Evolutionary conservation across 179 eudicot species (phyloP).

Genomic region (Corrigiola litoralis): DNA sequence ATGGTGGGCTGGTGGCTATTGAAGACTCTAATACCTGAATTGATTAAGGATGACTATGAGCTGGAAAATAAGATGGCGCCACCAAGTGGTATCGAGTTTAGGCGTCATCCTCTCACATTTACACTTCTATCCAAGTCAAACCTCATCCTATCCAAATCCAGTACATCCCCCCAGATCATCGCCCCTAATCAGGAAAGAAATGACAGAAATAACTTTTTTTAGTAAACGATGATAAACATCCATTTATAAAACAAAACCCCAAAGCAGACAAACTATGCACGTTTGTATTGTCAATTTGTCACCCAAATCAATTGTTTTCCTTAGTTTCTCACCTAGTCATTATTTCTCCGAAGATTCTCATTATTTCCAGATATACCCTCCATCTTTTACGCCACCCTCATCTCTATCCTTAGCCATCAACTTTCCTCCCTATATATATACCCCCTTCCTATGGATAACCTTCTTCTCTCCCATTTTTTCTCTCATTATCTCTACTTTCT

Average conservation of each 20-base stretch:
- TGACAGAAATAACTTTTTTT: too few relatives aligned
- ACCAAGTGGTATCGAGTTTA: too few relatives aligned
- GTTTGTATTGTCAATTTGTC: constrained; percentile 6
- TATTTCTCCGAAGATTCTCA: neutral
- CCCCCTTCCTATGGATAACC: neutral
- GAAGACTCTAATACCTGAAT: too few relatives aligned
- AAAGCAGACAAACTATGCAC: constrained; percentile 9
- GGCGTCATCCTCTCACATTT: too few relatives aligned
- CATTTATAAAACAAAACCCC: neutral
- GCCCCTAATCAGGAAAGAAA: too few relatives aligned
- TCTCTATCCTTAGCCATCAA: neutral
- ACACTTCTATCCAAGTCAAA: too few relatives aligned
- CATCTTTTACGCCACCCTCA: neutral
- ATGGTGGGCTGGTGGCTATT: too few relatives aligned
- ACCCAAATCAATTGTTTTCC: neutral
- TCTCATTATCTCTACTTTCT: neutral
- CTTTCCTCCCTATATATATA: constrained; percentile 5
- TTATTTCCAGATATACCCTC: constrained; percentile 1
- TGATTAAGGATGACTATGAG: too few relatives aligned
- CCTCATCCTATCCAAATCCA: too few relatives aligned
- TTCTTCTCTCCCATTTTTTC: neutral
- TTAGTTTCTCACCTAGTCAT: neutral
- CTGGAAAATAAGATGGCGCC: too few relatives aligned
- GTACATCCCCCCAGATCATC: too few relatives aligned
- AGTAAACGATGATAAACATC: neutral